Percentiles rank a stretch among this genome's conserved stretches.
phyloP scores from a whole-genome alignment of 176 grass and related monocot genomes.

The Hyparrhenia diplandra region DNA sequence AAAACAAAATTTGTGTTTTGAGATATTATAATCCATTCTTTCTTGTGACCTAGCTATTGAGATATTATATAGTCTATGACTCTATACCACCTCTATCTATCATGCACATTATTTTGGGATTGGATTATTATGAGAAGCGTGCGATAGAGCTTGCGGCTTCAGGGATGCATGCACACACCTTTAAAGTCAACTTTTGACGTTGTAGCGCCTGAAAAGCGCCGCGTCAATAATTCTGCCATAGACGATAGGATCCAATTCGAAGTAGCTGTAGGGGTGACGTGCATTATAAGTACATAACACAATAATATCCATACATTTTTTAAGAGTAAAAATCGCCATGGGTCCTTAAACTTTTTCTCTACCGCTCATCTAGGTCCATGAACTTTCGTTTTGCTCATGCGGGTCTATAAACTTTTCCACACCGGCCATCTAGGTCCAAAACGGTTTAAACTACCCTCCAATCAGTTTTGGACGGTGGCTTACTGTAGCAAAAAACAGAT shows the following conservation, averaged over 20 bases:
- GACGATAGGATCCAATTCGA: not conserved
- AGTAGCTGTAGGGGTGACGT: not conserved
- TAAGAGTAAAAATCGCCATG: too few species aligned
- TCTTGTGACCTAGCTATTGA: not conserved
- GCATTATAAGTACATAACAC: not conserved
- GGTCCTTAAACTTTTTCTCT: too few species aligned
- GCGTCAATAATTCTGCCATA: not conserved
- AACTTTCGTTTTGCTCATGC: too few species aligned
- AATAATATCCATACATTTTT: not conserved
- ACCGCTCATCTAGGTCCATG: too few species aligned
- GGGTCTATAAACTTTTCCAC: too few species aligned
- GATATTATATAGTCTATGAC: too few species aligned
- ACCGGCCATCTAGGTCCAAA: too few species aligned
- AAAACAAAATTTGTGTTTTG: too few species aligned
- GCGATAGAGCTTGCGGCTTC: not conserved
- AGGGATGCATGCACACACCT: not conserved
- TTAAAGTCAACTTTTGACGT: constrained; percentile 25
- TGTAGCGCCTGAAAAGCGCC: not conserved
- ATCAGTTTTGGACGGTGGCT: too few species aligned
- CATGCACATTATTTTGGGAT: not conserved
- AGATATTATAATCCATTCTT: not conserved
- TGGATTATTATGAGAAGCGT: not conserved
- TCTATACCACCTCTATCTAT: too few species aligned
- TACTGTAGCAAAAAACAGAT: too few species aligned
- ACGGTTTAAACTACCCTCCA: too few species aligned